Evolutionary conservation across 2,329 filamentous ascomycete genomes (phyloP).

Genomic region (Aspergillus ochraceus): DNA sequence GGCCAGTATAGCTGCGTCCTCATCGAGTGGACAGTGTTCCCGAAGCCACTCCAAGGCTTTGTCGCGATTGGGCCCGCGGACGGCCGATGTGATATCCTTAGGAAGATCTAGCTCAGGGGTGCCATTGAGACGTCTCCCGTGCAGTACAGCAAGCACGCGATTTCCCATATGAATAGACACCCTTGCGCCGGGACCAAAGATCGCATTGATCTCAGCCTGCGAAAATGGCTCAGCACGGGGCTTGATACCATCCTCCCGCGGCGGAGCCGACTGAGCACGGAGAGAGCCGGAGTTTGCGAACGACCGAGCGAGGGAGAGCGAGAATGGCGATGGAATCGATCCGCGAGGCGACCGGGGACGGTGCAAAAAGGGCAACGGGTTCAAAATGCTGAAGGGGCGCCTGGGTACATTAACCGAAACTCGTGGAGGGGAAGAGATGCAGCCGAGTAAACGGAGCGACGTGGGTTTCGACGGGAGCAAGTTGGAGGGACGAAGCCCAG

Average conservation of each 20-base stretch:
- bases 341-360: neutral
- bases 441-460: constrained; percentile 19
- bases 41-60: constrained; percentile 45
- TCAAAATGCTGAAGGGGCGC: constrained; percentile 14
- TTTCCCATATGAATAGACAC: constrained; percentile 36
- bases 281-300: constrained; percentile 24
- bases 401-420: constrained; percentile 16
- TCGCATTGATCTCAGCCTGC: constrained; percentile 31
- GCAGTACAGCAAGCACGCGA: constrained; percentile 40
- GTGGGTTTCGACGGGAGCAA: constrained; percentile 19
- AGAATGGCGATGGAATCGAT: neutral
- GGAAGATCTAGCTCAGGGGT: constrained; percentile 48
- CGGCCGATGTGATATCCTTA: constrained; percentile 34
- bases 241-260: constrained; percentile 27
- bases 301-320: constrained; percentile 3
- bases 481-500: constrained; percentile 31
- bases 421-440: constrained; percentile 23
- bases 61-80: constrained; percentile 35
- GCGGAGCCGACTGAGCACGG: constrained; percentile 13
- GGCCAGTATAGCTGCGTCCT: constrained; percentile 50
- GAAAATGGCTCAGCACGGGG: constrained; percentile 33
- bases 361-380: neutral
- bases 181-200: constrained; percentile 33
- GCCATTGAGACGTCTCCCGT: constrained; percentile 45
- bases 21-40: constrained; percentile 44